Percentiles rank a stretch among this genome's conserved stretches.
Conservation (phyloP, 495 filamentous ascomycete genomes). For the Lasiosphaeria hispida region DNA sequence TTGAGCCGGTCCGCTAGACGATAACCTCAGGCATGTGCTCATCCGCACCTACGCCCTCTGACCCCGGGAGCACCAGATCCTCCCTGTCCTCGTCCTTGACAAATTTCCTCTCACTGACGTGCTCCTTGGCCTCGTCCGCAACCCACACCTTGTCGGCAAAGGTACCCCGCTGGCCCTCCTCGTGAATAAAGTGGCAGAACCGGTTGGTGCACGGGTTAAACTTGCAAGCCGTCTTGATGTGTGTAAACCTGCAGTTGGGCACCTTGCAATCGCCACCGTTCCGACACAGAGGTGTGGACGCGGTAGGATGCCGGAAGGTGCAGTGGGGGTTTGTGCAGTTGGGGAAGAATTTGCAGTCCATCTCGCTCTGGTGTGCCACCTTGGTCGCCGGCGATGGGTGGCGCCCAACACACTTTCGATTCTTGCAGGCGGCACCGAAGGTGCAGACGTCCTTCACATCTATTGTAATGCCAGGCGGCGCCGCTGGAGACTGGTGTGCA, state of each 20-base stretch:
- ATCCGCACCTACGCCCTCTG: slow-evolving; percentile 28
- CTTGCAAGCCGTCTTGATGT: slow-evolving; percentile 77
- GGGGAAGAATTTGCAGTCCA: slow-evolving; percentile 91
- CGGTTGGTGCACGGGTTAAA: slow-evolving; percentile 88
- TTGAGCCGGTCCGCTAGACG: slow-evolving; percentile 15
- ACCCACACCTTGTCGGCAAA: slow-evolving; percentile 93
- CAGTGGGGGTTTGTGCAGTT: slow-evolving; percentile 87
- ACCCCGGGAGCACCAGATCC: slow-evolving; percentile 74
- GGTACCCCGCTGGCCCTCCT: slow-evolving; percentile 78
- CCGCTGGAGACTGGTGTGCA: slow-evolving; percentile 91
- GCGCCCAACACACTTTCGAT: slow-evolving; percentile 84
- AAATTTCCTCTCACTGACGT: slow-evolving; percentile 92
- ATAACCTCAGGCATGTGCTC: slow-evolving; percentile 25
- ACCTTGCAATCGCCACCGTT: slow-evolving; percentile 90
- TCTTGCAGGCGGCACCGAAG: slow-evolving; percentile 90
- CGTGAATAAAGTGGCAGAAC: slow-evolving; percentile 83
- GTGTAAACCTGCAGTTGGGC: slow-evolving; percentile 85
- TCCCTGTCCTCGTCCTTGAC: slow-evolving; percentile 65
- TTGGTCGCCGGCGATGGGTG: slow-evolving; percentile 90
- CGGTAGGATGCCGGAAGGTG: slow-evolving; percentile 80
- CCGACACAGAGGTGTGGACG: slow-evolving; percentile 63
- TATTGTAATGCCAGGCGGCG: slow-evolving; percentile 69
- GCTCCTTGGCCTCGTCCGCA: slow-evolving; percentile 54
- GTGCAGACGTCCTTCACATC: slow-evolving; percentile 79
- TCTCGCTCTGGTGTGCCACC: slow-evolving; percentile 70